Percentiles rank a stretch among this genome's conserved stretches.
Evolutionary conservation across 2,329 filamentous ascomycete species (phyloP).

Genomic region (Westerdykella aurantiaca): DNA sequence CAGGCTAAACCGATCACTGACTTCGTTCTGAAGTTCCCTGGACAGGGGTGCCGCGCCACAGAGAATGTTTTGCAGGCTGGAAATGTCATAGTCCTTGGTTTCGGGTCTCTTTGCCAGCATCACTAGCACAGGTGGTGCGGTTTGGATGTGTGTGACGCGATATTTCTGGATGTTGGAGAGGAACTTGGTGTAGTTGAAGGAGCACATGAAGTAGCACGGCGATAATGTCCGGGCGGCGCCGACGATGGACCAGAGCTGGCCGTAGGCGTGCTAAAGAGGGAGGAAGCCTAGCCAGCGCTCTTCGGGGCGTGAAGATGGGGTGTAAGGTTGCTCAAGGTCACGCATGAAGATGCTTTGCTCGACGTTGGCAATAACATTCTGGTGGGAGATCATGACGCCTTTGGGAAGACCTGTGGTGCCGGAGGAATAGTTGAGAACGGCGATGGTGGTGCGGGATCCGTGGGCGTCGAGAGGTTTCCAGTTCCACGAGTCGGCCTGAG

Average conservation of each 20-base stretch:
- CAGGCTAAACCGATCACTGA: conserved; percentile 29
- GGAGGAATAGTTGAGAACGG: conserved; percentile 27
- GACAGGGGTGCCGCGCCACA: conserved; percentile 39
- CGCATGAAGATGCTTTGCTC: conserved; percentile 38
- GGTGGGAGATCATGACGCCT: conserved; percentile 42
- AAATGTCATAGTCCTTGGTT: conserved; percentile 29
- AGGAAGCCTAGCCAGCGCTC: conserved; percentile 41
- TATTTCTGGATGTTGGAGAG: conserved; percentile 33
- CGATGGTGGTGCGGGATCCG: conserved; percentile 30
- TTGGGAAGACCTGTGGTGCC: conserved; percentile 43
- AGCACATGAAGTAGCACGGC: conserved; percentile 37
- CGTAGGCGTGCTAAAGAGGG: conserved; percentile 42
- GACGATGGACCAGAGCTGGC: conserved; percentile 38
- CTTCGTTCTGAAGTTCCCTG: conserved; percentile 35
- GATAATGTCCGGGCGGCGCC: conserved; percentile 28
- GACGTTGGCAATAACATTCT: conserved; percentile 40
- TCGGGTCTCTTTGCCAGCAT: conserved; percentile 36
- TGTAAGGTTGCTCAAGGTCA: conserved; percentile 27
- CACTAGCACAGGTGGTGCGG: conserved; percentile 36
- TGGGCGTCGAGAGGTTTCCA: conserved; percentile 38
- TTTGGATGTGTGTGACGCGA: conserved; percentile 37
- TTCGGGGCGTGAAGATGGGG: conserved; percentile 11
- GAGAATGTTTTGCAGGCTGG: conserved; percentile 28
- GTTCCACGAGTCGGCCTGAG: conserved; percentile 34
- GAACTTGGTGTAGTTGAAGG: conserved; percentile 34